Base-by-base conservation (phyloP, 2,329 filamentous ascomycete genomes). In the Penicillium sp. region DNA sequence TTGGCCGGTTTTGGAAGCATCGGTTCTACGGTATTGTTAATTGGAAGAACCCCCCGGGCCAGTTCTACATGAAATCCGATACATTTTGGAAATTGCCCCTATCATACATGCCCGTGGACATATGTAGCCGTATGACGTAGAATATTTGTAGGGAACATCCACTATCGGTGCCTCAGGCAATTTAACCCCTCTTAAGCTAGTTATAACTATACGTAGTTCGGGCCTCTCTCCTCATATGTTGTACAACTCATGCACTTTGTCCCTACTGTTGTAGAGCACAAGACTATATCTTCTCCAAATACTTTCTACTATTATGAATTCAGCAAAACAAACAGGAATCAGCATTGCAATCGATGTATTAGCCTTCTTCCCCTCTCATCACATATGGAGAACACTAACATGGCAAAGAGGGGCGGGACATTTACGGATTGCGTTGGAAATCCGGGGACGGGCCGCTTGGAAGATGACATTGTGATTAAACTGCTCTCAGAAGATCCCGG, bases 401-500 rank as follows among this genome's bases (percentile, higher is more conserved):
- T 19, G 15, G 8, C 17, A 24, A 48, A 61, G 57, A 54, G 59
- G 47, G 59, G 57, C 8, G 57, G 58, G 13, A 61, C 59, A 19
- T 61, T 61, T 42, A 61, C 57, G 3, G 59, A 61, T 22, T 59
- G 57, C 21, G 44, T 61, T 4, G 59, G 57, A 12, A 60, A 59
- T 61, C 80, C 85, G 5, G 82, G 78, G 60, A 83, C 76, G 57
- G 86, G 77, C 17, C 48, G 53, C n/a, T 39, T 58, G 19, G 75
- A 80, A 63, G 80, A 90, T 66, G 86, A 93, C 64, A 78, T 89
- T 45, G 77, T 94, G 49, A 88, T 93, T 70, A 94, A 94, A 72
- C 80, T 95, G 2, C 80, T 95, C 17, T 95, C 88, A 2, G 88
- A 91, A 61, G 90, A 95, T 66, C 90, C 90, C 2, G 78, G 81